These are phyloP conservation scores for Aspergillus sp. DNA, from an alignment of 2,329 filamentous ascomycete genomes.

Conservation along the genomic window DNA sequence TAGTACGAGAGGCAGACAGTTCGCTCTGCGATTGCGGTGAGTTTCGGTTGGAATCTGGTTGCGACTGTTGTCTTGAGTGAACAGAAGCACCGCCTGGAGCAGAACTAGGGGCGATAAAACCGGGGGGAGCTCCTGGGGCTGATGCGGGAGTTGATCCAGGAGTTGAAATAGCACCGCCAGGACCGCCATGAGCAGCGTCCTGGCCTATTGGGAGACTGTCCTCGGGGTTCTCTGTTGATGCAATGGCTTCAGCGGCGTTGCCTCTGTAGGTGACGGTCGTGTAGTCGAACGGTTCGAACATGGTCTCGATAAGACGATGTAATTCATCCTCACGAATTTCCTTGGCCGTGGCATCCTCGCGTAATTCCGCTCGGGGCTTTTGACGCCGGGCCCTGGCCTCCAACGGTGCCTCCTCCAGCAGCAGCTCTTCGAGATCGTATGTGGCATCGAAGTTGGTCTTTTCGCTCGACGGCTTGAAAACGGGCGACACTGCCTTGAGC, in stretches of 20 bases:
- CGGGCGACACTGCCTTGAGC: conserved; percentile 76
- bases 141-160: neutral
- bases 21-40: conserved; percentile 26
- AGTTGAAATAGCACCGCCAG: no score
- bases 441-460: conserved; percentile 99
- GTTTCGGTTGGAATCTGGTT: conserved; percentile 24
- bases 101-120: neutral
- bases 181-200: no score
- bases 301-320: conserved; percentile 85
- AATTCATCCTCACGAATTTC: conserved; percentile 92
- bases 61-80: conserved; percentile 31
- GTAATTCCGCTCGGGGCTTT: conserved; percentile 83
- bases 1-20: conserved; percentile 19
- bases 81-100: conserved; percentile 10
- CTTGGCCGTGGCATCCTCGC: conserved; percentile 88
- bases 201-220: no score
- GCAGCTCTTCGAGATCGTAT: conserved; percentile 87
- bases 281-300: conserved; percentile 95
- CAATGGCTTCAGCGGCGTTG: conserved; percentile 34
- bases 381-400: conserved; percentile 88
- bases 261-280: conserved; percentile 68
- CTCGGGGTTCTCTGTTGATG: conserved; percentile 20
- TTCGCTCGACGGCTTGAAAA: conserved; percentile 88
- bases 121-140: neutral
- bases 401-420: conserved; percentile 88